Conservation (phyloP, 2,329 filamentous ascomycete species). For the Penicillium janthinellum region DNA sequence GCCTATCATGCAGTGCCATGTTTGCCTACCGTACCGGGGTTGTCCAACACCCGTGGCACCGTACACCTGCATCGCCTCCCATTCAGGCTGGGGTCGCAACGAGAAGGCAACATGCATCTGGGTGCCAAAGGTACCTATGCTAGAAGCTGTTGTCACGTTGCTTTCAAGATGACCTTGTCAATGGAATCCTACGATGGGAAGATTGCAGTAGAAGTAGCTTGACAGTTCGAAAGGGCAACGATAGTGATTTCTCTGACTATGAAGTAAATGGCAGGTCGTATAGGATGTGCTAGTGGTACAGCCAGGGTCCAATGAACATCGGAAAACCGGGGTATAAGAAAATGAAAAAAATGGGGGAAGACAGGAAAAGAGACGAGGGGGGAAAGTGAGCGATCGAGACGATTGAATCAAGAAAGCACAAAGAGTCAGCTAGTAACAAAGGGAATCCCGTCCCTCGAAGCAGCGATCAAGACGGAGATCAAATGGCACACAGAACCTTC, state of each 20-base stretch:
- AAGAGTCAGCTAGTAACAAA: slow-evolving; percentile 9
- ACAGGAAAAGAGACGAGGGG: slow-evolving; percentile 16
- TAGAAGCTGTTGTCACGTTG: too few relatives aligned
- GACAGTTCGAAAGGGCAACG: slow-evolving; percentile 5
- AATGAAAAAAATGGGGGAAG: slow-evolving; percentile 26
- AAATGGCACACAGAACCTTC: slow-evolving; percentile 7
- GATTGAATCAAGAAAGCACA: slow-evolving; percentile 4
- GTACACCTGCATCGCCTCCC: slow-evolving; percentile 4
- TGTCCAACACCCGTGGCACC: slow-evolving; percentile 1
- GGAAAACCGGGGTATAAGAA: slow-evolving; percentile 33
- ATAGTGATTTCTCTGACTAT: slow-evolving; percentile 22
- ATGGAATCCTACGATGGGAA: background rate
- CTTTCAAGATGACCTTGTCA: too few relatives aligned
- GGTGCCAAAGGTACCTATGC: background rate
- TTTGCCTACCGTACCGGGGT: slow-evolving; percentile 4
- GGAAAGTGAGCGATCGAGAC: slow-evolving; percentile 5
- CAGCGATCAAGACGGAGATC: slow-evolving; percentile 9
- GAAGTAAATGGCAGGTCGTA: slow-evolving; percentile 19
- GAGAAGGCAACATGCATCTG: background rate
- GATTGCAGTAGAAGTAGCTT: background rate
- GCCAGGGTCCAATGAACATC: slow-evolving; percentile 33
- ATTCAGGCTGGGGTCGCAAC: background rate
- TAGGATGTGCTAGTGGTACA: slow-evolving; percentile 29
- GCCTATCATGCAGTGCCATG: slow-evolving; percentile 8
- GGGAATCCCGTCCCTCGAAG: slow-evolving; percentile 20